Evolutionary conservation across 306 rosid genomes (phyloP).

Genomic region (Sicyos edulis): DNA sequence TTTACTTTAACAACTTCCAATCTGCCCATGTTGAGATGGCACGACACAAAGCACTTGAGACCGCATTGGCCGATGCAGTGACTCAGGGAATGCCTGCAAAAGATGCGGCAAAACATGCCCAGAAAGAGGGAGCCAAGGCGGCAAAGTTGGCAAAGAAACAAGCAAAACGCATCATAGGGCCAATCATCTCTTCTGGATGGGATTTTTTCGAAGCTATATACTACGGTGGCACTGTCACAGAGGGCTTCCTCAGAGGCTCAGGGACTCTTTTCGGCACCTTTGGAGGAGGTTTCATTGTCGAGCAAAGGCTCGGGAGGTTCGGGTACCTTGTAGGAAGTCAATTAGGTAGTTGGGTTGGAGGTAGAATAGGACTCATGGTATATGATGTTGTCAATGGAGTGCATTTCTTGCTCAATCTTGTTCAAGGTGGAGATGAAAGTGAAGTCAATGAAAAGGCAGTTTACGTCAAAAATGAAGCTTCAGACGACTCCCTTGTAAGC

Average conservation of each 20-base stretch:
- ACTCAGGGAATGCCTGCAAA: conserved; percentile 43
- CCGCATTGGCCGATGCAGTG: conserved; percentile 51
- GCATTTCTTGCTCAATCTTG: conserved; percentile 50
- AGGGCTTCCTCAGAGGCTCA: conserved; percentile 66
- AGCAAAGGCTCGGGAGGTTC: conserved; percentile 68
- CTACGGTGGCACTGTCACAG: conserved; percentile 65
- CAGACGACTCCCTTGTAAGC: conserved; percentile 20
- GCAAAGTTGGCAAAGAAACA: conserved; percentile 61
- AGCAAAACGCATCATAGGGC: conserved; percentile 65
- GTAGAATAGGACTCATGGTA: conserved; percentile 75
- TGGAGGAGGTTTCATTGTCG: conserved; percentile 60
- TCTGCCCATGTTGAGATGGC: conserved; percentile 62
- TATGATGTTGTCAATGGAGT: conserved; percentile 78
- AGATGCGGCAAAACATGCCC: conserved; percentile 54
- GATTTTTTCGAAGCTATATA: conserved; percentile 84
- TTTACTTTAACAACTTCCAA: conserved; percentile 61
- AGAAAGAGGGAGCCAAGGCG: conserved; percentile 66
- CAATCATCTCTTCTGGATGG: conserved; percentile 83
- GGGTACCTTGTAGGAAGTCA: conserved; percentile 94
- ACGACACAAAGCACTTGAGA: conserved; percentile 40
- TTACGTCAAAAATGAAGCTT: conserved; percentile 35
- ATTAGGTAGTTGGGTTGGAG: conserved; percentile 92
- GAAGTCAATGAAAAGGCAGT: conserved; percentile 29
- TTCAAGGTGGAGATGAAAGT: conserved; percentile 24
- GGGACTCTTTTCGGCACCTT: conserved; percentile 74